Conservation (phyloP, 2,329 filamentous ascomycete species). For the Erysiphe neolycopersici region DNA sequence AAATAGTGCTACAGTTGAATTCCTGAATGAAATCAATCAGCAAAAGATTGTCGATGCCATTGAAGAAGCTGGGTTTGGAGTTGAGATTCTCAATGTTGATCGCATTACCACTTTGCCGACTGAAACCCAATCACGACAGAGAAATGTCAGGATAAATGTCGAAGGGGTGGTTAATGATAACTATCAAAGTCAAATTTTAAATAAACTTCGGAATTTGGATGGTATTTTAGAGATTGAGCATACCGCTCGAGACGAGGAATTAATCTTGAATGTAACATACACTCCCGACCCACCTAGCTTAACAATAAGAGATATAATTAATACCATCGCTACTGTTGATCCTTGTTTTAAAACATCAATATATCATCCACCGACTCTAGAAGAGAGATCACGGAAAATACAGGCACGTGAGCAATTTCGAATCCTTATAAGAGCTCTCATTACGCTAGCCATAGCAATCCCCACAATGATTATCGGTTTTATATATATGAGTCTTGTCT, state of each 20-base stretch:
- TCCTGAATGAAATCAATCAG: constrained; percentile 18
- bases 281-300: constrained; percentile 37
- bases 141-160: constrained; percentile 37
- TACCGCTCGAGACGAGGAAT: constrained; percentile 28
- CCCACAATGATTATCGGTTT: too few relatives aligned
- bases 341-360: constrained; percentile 38
- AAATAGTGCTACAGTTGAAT: constrained; percentile 23
- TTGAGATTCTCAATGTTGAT: constrained; percentile 24
- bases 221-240: constrained; percentile 13
- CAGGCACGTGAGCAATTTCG: too few relatives aligned
- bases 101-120: constrained; percentile 7
- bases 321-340: constrained; percentile 38
- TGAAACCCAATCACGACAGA: constrained; percentile 1
- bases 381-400: constrained; percentile 14
- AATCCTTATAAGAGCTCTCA: too few relatives aligned
- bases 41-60: constrained; percentile 21
- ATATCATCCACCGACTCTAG: constrained; percentile 56
- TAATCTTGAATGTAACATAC: constrained; percentile 47
- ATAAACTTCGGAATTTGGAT: constrained; percentile 17
- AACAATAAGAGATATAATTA: constrained; percentile 50
- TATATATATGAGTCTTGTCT: too few relatives aligned
- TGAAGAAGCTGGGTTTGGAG: constrained; percentile 39
- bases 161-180: constrained; percentile 52
- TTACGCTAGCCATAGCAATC: too few relatives aligned
- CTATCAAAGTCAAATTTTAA: constrained; percentile 33